Evolutionary conservation across 352 stramenopile genomes (phyloP), one percentile per base, ranked within the genome.

Genomic region (Globisporangium acanthophoron): DNA sequence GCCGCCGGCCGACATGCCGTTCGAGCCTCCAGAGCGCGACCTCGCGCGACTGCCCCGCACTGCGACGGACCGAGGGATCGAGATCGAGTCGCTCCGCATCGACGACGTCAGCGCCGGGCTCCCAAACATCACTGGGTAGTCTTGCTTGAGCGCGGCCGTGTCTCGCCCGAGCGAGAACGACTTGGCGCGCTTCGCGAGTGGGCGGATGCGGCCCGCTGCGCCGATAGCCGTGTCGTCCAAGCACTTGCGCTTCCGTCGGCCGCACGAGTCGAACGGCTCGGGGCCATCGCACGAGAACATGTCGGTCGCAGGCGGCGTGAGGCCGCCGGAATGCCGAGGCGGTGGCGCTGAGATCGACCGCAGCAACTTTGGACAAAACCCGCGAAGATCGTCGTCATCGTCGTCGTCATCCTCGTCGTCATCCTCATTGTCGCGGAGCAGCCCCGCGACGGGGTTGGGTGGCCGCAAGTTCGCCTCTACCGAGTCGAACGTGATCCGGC

Each of bases 181-280:
- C 60, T 85, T 85, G 39, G 69, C 56, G 20, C 77, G 65, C 63
- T 90, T 90, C 39, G 74, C 69, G 20, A 79, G 48, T 11, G 80
- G 80, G 11, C 78, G 77, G 21, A 88, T 64, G 15, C 78, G 65
- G 18, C 52, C 61, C 39, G 68, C 64, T 39, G 67, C 64, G 49
- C 40, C 60, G 13, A 69, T 64, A 37, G 62, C 66, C 0, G 43
- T 66, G 49, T 73, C 68, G 39, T 80, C 70, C 16, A 70, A 65
- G 46, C 61, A 79, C 55, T 82, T 85, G 57, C 80, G 80, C 54
- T 90, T 90, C 54, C 69, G 73, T 18, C 67, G 71, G 37, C 69
- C 68, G 46, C 78, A 73, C 33, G 68, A 71, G 58, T 76, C 65
- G 35, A 72, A 65, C 11, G 55, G 48, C 12, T 54, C 44, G 16